Evolutionary conservation across 306 rosid genomes (phyloP), one percentile per base, ranked within the genome.

Genomic region (Citrullus colocynthis): DNA sequence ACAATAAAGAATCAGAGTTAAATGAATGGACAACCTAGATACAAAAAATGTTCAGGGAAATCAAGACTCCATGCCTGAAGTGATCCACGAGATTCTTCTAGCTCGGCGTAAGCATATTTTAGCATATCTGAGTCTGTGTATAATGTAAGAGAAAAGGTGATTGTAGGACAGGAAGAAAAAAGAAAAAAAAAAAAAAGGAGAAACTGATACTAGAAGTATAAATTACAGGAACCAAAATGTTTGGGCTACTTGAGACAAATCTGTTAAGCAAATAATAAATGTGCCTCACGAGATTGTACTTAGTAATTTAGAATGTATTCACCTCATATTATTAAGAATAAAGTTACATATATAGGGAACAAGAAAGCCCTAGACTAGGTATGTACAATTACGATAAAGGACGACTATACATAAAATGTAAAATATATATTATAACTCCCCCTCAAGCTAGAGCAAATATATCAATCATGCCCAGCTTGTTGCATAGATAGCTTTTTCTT

Each of bases 21-120:
- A 17, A 59, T 6, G 77, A 57, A 78, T n/a, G 63, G 41, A 28
- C 60, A 79, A 30, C 55, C 20, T 63, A 72, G 54, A 20, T 56
- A 80, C 44, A 55, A 74, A 77, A 56, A 45, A 76, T 60, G 74
- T 60, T 12, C 48, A 71, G 80, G 78, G 36, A 75, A 73, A 55
- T 62, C 54, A 44, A 18, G 83, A 77, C 20, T 52, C 57, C 54
- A 79, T 79, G 89, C 98, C 96, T 88, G 97, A 83, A 95, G 88
- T 83, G 97, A 92, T 34, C 98, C 98, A 83, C 96, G 97, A 78
- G 98, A 92, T 83, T 95, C 97, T 86, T 95, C 97, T 82, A 95
- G 88, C 88, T 95, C 98, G 6, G 97, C 97, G 81, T 89, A 92
- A 64, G 98, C 98, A 90, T 90, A 95, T 66, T 93, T 87, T 44